Percentiles rank a stretch among this genome's conserved stretches.
These are phyloP conservation scores for Gaertneriomyces semiglobifer DNA, from an alignment of 192 early-diverging fungal species.

Conservation along the genomic window DNA sequence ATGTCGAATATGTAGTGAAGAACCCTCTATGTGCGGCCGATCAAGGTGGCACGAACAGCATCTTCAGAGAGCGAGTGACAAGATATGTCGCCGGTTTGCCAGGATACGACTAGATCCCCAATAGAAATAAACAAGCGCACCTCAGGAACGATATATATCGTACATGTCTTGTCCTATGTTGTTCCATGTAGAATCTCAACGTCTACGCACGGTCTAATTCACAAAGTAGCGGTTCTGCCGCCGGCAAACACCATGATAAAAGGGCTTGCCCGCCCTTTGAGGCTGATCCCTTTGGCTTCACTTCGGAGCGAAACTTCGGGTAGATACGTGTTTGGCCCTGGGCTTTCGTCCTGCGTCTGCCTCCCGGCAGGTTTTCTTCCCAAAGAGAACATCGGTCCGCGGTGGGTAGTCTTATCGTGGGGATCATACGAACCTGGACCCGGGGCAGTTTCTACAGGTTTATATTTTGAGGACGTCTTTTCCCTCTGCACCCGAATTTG, in stretches of 20 bases:
- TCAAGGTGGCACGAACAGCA: neutral
- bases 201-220: constrained; percentile 18
- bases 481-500: constrained; percentile 19
- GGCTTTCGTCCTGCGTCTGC: constrained; percentile 2
- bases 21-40: constrained; percentile 74
- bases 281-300: constrained; percentile 2
- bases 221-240: constrained; percentile 43
- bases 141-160: too few species aligned
- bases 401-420: constrained; percentile 13
- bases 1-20: constrained; percentile 90
- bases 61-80: too few species aligned
- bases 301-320: neutral
- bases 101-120: too few species aligned
- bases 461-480: neutral
- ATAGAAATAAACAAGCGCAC: neutral
- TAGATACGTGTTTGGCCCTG: constrained; percentile 43
- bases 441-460: constrained; percentile 18
- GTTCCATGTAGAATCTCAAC: neutral
- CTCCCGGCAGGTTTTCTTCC: constrained; percentile 25
- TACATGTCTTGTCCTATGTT: too few species aligned
- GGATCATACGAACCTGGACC: constrained; percentile 48
- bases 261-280: constrained; percentile 48
- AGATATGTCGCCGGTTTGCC: too few species aligned
- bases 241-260: constrained; percentile 52
- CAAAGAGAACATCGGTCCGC: constrained; percentile 48